phyloP scores from a whole-genome alignment of 2,329 filamentous ascomycete genomes.

The Fulvia fulva region DNA sequence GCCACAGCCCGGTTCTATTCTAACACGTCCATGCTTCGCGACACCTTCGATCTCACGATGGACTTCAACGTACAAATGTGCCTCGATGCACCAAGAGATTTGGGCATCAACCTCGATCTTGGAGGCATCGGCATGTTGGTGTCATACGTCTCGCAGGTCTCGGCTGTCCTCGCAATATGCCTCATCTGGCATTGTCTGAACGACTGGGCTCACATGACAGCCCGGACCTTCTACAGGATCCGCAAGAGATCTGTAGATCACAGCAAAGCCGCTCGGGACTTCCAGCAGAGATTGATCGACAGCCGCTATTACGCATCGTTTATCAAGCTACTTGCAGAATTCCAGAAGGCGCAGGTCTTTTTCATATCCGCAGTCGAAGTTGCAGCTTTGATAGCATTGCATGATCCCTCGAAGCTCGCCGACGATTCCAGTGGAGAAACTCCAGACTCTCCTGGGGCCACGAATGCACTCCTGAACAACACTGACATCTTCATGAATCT shows the following conservation, averaged over 20 bases:
- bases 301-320: slow-evolving; percentile 4
- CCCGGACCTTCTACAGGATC: background rate
- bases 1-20: background rate
- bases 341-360: slow-evolving; percentile 19
- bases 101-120: background rate
- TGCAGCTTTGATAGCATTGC: slow-evolving; percentile 13
- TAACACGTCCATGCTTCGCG: background rate
- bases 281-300: slow-evolving; percentile 2
- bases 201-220: slow-evolving; percentile 7
- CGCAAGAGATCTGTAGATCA: background rate
- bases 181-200: slow-evolving; percentile 11
- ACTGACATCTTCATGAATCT: slow-evolving; percentile 12
- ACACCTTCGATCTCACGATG: background rate
- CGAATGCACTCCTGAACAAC: slow-evolving; percentile 14
- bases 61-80: slow-evolving; percentile 3
- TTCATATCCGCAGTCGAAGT: slow-evolving; percentile 20
- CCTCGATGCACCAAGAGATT: background rate
- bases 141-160: slow-evolving; percentile 16
- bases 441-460: background rate
- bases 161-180: slow-evolving; percentile 12
- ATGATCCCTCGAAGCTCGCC: slow-evolving; percentile 10
- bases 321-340: slow-evolving; percentile 12
- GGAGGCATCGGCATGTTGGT: slow-evolving; percentile 12
- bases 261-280: background rate
- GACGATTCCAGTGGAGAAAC: slow-evolving; percentile 3